These are phyloP conservation scores for Saccharomyces eubayanus DNA, from an alignment of 805 yeast genomes.

Conservation along the genomic window DNA sequence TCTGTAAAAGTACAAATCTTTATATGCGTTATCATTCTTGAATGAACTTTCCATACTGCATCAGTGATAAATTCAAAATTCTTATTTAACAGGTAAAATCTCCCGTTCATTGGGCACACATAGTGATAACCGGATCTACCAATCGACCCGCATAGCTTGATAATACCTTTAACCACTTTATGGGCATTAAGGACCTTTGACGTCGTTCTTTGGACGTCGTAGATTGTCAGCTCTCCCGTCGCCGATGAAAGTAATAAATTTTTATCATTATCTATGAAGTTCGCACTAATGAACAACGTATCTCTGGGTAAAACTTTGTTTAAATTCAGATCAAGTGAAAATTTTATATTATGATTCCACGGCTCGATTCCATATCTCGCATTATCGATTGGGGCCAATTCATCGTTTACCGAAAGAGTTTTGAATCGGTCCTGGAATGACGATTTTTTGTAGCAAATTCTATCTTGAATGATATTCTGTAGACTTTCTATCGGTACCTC, in stretches of 20 bases:
- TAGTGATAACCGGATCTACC: constrained; percentile 7
- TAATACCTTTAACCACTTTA: constrained; percentile 6
- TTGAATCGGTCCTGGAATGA: constrained; percentile 9
- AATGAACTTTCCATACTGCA: constrained; percentile 29
- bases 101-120: constrained; percentile 22
- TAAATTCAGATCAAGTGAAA: neutral
- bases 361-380: constrained; percentile 5
- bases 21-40: constrained; percentile 33
- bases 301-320: neutral
- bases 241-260: constrained; percentile 12
- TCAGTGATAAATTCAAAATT: neutral
- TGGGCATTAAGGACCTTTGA: neutral
- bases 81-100: constrained; percentile 9
- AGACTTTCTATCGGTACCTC: constrained; percentile 11
- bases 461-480: constrained; percentile 19
- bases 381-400: constrained; percentile 6
- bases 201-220: neutral
- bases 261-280: constrained; percentile 1
- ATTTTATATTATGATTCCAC: constrained; percentile 17
- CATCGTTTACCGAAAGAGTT: constrained; percentile 11
- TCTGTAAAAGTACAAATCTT: constrained; percentile 17
- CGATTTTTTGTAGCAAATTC: constrained; percentile 21
- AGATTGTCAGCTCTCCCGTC: constrained; percentile 4
- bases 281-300: neutral
- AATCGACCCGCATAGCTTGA: constrained; percentile 19